These are phyloP conservation scores for Trametes villosa DNA, from an alignment of 768 basidiomycete genomes.

Conservation along the genomic window DNA sequence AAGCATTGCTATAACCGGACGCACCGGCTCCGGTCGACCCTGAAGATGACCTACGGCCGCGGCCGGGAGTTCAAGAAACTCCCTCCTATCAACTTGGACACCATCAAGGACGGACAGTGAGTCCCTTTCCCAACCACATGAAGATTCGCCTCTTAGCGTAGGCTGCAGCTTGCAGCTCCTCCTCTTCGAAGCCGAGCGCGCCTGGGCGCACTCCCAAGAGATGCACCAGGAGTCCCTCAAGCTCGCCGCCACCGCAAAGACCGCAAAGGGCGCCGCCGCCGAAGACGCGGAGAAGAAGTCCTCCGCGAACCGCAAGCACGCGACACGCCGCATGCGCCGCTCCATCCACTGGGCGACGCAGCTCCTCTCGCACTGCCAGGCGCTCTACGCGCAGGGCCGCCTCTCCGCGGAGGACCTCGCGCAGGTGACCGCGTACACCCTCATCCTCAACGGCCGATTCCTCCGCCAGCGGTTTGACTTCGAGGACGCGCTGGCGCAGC, in stretches of 20 bases:
- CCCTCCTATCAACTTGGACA: constrained; percentile 66
- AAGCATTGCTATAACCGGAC: constrained; percentile 93
- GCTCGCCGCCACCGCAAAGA: constrained; percentile 45
- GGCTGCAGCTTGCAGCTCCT: constrained; percentile 83
- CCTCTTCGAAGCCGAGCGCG: constrained; percentile 89
- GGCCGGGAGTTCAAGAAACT: constrained; percentile 90
- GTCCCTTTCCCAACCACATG: constrained; percentile 31
- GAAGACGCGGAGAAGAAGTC: constrained; percentile 43
- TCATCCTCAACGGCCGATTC: constrained; percentile 83
- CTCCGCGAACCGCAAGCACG: constrained; percentile 66
- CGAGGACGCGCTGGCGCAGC: constrained; percentile 72
- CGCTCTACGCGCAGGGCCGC: constrained; percentile 55
- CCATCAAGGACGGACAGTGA: constrained; percentile 84
- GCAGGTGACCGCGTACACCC: constrained; percentile 77
- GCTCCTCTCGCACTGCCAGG: constrained; percentile 73
- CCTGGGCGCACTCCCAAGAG: constrained; percentile 90
- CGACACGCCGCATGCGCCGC: constrained; percentile 81
- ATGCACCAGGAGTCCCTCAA: constrained; percentile 57
- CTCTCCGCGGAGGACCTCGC: constrained; percentile 62
- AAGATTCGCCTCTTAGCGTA: constrained; percentile 31
- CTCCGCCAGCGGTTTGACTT: constrained; percentile 77
- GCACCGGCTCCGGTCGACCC: constrained; percentile 80
- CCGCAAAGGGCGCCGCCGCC: constrained; percentile 22
- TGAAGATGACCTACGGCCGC: constrained; percentile 87
- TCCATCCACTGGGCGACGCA: constrained; percentile 80